Evolutionary conservation across 2,329 filamentous ascomycete genomes (phyloP).

Genomic region (Hypoxylon sp.): DNA sequence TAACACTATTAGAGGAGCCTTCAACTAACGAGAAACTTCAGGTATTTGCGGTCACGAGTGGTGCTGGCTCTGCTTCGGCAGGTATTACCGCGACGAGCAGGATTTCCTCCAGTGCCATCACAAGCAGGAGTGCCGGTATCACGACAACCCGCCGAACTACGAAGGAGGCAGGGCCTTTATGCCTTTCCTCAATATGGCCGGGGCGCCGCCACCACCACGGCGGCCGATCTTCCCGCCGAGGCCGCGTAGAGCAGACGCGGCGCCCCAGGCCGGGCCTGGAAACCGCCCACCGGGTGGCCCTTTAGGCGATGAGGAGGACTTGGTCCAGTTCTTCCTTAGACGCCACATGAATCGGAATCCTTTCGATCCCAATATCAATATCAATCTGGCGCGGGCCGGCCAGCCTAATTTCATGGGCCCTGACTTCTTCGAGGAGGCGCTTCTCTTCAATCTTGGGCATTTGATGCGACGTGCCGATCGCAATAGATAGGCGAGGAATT

Average conservation of each 20-base stretch:
- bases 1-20: not conserved
- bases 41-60: slow-evolving; percentile 56
- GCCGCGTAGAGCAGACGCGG: not conserved
- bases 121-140: slow-evolving; percentile 48
- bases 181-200: slow-evolving; percentile 31
- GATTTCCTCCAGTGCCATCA: slow-evolving; percentile 54
- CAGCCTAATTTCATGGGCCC: slow-evolving; percentile 3
- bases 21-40: slow-evolving; percentile 9
- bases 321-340: slow-evolving; percentile 17
- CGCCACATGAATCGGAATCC: slow-evolving; percentile 13
- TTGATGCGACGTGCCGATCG: slow-evolving; percentile 24
- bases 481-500: not conserved
- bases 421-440: slow-evolving; percentile 23
- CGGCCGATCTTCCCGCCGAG: slow-evolving; percentile 5
- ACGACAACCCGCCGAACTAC: slow-evolving; percentile 45
- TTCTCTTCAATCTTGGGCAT: slow-evolving; percentile 29
- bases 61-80: slow-evolving; percentile 56
- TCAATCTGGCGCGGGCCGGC: slow-evolving; percentile 6
- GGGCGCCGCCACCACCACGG: slow-evolving; percentile 4
- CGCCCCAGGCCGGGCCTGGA: not conserved
- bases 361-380: slow-evolving; percentile 14
- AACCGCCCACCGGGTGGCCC: slow-evolving; percentile 1
- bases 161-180: slow-evolving; percentile 47
- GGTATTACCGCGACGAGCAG: slow-evolving; percentile 48
- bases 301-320: slow-evolving; percentile 1